phyloP scores from a whole-genome alignment of 192 early-diverging fungal species.

The Lunasporangiospora selenospora region DNA sequence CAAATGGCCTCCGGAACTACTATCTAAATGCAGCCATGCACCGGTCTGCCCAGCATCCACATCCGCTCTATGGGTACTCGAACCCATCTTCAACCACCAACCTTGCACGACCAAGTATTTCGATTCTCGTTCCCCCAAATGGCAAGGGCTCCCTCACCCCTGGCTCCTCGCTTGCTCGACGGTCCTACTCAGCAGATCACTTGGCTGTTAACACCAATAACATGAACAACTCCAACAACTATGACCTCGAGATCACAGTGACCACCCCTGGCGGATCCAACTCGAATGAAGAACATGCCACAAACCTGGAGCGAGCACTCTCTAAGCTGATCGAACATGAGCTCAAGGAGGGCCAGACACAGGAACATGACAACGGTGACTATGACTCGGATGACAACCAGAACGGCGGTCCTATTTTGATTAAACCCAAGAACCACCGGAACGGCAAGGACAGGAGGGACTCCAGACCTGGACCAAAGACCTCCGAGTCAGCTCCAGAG shows the following conservation, averaged over 20 bases:
- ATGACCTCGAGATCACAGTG: constrained; percentile 41
- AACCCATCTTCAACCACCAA: constrained; percentile 1
- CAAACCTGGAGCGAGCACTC: constrained; percentile 19
- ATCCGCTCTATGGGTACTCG: too few species aligned
- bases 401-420: constrained; percentile 18
- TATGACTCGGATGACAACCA: constrained; percentile 9
- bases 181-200: constrained; percentile 37
- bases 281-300: constrained; percentile 38
- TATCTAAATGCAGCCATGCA: constrained; percentile 34
- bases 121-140: constrained; percentile 7
- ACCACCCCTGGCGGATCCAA: constrained; percentile 38
- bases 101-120: constrained; percentile 12
- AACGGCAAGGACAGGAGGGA: not conserved
- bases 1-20: constrained; percentile 41
- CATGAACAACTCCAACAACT: too few species aligned
- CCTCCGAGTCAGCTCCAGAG: not conserved
- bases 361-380: not conserved
- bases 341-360: not conserved
- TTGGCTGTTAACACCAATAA: constrained; percentile 7
- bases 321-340: constrained; percentile 30
- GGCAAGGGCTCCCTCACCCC: not conserved
- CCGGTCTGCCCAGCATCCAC: constrained; percentile 8
- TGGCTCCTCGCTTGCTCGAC: constrained; percentile 1
- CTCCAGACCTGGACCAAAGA: not conserved
- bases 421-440: too few species aligned